These are phyloP conservation scores for Dryadomyces quercivorus DNA, from an alignment of 2,329 filamentous ascomycete species.

Conservation along the genomic window DNA sequence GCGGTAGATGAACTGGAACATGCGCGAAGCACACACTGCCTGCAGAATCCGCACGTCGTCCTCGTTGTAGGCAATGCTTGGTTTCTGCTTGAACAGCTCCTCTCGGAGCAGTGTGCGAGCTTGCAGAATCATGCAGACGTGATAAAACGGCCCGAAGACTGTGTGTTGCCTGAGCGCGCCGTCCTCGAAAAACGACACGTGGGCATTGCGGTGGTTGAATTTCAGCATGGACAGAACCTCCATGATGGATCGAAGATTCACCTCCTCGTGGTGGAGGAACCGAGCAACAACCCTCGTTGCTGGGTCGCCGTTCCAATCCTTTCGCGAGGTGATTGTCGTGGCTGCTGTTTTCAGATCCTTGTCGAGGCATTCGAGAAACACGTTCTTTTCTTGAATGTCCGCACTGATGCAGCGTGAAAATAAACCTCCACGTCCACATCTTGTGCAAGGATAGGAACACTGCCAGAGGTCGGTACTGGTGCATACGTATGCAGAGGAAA, in stretches of 20 bases:
- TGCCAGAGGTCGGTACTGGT: neutral
- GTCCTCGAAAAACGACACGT: neutral
- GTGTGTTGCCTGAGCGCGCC: neutral
- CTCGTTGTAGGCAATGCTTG: neutral
- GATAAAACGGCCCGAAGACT: neutral
- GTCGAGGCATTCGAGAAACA: neutral
- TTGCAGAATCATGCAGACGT: neutral
- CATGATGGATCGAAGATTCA: neutral
- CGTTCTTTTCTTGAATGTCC: neutral
- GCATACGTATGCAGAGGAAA: neutral
- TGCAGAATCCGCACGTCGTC: neutral
- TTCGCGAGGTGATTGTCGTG: neutral
- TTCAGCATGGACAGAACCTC: neutral
- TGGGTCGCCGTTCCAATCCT: neutral
- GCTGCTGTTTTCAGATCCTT: neutral
- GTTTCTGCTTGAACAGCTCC: neutral
- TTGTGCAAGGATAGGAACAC: neutral
- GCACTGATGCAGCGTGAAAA: neutral
- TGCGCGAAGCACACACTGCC: neutral
- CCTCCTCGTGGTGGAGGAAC: fast-evolving
- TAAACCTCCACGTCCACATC: neutral
- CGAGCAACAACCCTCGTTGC: neutral
- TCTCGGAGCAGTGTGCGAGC: neutral
- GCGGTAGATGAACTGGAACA: neutral
- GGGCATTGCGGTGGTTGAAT: neutral